These are phyloP conservation scores for Coccomyxa sp. DNA, from an alignment of 139 green algal genomes.

Conservation along the genomic window DNA sequence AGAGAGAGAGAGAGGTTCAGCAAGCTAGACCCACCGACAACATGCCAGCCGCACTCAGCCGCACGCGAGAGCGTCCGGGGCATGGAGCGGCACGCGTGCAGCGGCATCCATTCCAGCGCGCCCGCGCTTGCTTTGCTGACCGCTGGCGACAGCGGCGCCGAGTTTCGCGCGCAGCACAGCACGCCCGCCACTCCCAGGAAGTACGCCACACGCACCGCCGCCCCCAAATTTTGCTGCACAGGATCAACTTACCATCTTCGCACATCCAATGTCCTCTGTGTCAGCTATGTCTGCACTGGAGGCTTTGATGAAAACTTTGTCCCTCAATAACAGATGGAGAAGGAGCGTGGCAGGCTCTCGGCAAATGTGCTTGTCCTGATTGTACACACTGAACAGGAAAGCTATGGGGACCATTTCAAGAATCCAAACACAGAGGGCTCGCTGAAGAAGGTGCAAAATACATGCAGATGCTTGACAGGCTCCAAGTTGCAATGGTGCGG, in stretches of 20 bases:
- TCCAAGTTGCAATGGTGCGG: too few species aligned
- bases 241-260: not conserved
- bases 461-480: too few species aligned
- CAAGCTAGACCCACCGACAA: conserved; percentile 48
- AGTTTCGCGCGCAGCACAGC: conserved; percentile 77
- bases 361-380: too few species aligned
- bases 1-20: too few species aligned
- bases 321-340: not conserved
- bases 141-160: conserved; percentile 65
- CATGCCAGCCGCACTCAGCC: conserved; percentile 55
- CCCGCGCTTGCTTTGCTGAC: conserved; percentile 85
- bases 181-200: conserved; percentile 84
- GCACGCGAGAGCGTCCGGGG: conserved; percentile 65
- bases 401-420: too few species aligned
- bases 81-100: conserved; percentile 68
- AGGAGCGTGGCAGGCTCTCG: too few species aligned
- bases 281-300: too few species aligned
- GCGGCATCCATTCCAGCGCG: conserved; percentile 61
- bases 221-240: conserved; percentile 87
- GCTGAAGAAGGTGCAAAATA: too few species aligned
- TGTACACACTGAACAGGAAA: too few species aligned
- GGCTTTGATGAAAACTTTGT: not conserved
- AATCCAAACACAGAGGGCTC: too few species aligned
- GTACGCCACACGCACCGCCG: conserved; percentile 74
- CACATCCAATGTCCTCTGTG: not conserved